Conservation (phyloP, 2,329 filamentous ascomycete species). For the Peltaster fructicola region DNA sequence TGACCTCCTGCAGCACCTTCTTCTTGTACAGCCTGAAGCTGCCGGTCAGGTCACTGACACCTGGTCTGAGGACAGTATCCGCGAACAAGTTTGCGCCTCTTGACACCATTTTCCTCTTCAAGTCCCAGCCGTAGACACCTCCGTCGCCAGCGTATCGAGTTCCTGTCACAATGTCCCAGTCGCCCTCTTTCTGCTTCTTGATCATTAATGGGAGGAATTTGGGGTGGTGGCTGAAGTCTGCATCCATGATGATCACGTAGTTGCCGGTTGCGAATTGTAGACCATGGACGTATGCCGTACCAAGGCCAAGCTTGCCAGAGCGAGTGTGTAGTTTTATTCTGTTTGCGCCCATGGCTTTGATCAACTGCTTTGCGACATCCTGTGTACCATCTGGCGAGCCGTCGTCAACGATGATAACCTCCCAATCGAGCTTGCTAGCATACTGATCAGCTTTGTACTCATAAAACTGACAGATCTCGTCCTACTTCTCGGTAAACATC, state of each 20-base stretch:
- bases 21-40: conserved; percentile 93
- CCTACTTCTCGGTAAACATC: conserved; percentile 77
- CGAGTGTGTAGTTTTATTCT: conserved; percentile 75
- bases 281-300: conserved; percentile 90
- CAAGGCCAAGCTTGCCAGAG: conserved; percentile 88
- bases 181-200: conserved; percentile 52
- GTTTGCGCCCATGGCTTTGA: conserved; percentile 58
- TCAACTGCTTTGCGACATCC: conserved; percentile 74
- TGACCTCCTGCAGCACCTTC: conserved; percentile 73
- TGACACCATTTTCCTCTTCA: conserved; percentile 60
- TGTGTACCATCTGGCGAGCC: conserved; percentile 92
- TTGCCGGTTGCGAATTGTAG: conserved; percentile 80
- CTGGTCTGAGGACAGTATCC: conserved; percentile 80
- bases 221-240: conserved; percentile 96
- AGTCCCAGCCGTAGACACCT: conserved; percentile 91
- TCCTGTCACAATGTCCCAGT: conserved; percentile 93
- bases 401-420: conserved; percentile 96
- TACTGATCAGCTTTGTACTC: too few relatives aligned
- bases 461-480: conserved; percentile 1
- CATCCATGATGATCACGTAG: conserved; percentile 99
- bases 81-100: conserved; percentile 89
- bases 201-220: conserved; percentile 98
- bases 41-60: conserved; percentile 88
- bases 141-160: conserved; percentile 75
- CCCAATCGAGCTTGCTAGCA: conserved; percentile 79